Evolutionary conservation across 1,284 basidiomycete species (phyloP).

Genomic region (Moesziomyces sp.): DNA sequence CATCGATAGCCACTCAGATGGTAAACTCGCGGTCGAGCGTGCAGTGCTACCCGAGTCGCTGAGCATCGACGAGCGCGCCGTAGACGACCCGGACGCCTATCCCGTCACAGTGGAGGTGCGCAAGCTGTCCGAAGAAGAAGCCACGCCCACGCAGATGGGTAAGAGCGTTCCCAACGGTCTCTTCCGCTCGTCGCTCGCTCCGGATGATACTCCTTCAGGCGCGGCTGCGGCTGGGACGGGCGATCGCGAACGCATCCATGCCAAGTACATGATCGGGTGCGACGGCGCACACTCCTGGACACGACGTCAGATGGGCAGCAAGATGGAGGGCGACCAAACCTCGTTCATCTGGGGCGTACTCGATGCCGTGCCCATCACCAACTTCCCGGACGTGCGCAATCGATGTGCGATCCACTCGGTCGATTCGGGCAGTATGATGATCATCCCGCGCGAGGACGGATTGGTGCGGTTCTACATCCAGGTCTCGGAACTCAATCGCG

Average conservation of each 20-base stretch:
- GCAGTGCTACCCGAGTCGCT: constrained; percentile 24
- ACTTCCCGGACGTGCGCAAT: constrained; percentile 79
- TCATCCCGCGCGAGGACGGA: constrained; percentile 77
- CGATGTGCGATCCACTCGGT: constrained; percentile 75
- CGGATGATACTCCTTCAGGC: constrained; percentile 19
- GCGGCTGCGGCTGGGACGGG: constrained; percentile 3
- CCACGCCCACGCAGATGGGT: constrained; percentile 34
- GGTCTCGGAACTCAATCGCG: constrained; percentile 72
- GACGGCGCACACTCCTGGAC: constrained; percentile 44
- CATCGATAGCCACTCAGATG: constrained; percentile 22
- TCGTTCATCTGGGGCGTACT: constrained; percentile 68
- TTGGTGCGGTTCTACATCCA: constrained; percentile 81
- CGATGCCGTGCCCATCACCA: constrained; percentile 27
- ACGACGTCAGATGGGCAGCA: constrained; percentile 34
- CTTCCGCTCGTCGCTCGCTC: constrained; percentile 31
- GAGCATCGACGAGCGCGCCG: constrained; percentile 14
- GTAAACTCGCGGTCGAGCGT: constrained; percentile 27
- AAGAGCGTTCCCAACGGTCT: constrained; percentile 31
- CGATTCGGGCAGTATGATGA: constrained; percentile 72
- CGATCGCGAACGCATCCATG: constrained; percentile 29
- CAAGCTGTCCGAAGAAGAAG: constrained; percentile 26
- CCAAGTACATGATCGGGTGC: constrained; percentile 42
- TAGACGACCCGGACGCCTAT: constrained; percentile 21
- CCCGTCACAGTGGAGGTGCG: constrained; percentile 24
- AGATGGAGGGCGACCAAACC: constrained; percentile 67